Conservation (phyloP, 2,329 filamentous ascomycete species). For the Monilinia polystroma region DNA sequence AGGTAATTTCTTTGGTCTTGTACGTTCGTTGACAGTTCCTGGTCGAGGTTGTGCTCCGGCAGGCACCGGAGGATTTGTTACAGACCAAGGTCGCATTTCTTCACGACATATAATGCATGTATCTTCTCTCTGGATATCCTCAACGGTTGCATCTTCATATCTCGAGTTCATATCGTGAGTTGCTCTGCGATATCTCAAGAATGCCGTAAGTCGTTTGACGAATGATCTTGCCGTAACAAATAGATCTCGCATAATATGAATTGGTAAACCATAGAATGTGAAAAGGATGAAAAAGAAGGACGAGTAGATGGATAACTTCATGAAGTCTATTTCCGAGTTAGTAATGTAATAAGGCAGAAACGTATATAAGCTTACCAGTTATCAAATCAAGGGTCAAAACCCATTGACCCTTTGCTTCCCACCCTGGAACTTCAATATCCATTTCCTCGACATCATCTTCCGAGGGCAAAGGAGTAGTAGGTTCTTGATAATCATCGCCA, state of each 20-base stretch:
- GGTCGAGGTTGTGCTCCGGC: conserved; percentile 36
- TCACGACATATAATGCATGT: conserved; percentile 98
- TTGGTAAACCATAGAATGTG: conserved; percentile 90
- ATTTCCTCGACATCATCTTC: conserved; percentile 85
- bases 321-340: conserved; percentile 62
- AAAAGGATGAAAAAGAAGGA: conserved; percentile 92
- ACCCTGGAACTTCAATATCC: conserved; percentile 91
- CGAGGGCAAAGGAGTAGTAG: conserved; percentile 52
- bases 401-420: conserved; percentile 95
- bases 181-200: conserved; percentile 85
- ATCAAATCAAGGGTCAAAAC: conserved; percentile 83
- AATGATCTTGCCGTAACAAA: conserved; percentile 94
- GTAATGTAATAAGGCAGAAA: background rate
- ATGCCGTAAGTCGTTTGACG: conserved; percentile 81
- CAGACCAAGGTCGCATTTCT: conserved; percentile 80
- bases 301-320: conserved; percentile 86
- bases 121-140: conserved; percentile 82
- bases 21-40: conserved; percentile 68
- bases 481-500: conserved; percentile 29
- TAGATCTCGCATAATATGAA: conserved; percentile 94
- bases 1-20: conserved; percentile 90
- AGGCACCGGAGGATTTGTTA: conserved; percentile 48
- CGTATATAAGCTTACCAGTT: conserved; percentile 57
- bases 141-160: conserved; percentile 85
- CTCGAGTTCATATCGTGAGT: conserved; percentile 88